Base-by-base conservation (phyloP, 202 grass and related monocot species). In the Hordeum pubiflorum region DNA sequence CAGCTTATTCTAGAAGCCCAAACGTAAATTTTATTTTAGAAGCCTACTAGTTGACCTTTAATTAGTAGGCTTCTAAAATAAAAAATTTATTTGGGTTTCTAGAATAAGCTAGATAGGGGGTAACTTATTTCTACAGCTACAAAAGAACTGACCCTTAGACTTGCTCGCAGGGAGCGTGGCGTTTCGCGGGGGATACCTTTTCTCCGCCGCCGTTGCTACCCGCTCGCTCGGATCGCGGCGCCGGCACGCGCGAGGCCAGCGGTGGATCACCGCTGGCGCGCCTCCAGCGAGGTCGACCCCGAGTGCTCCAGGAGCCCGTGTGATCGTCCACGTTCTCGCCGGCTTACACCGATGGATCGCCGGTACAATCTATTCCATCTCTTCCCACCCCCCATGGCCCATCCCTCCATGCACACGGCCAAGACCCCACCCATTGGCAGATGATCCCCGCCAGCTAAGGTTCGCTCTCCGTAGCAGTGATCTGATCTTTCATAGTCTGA, bases 311-410 rank as follows among this genome's bases (percentile, higher is more conserved):
- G 17, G 31, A 60, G 12, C 62, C 61, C 23, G 9, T 58, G 18
- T 17, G 23, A 12, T 12, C 33, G 43, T 18, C 44, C 36, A 36
- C 15, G 37, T 61, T 52, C 3, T 40, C 79, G 22, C 34, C 24
- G 2, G 33, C 41, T 34, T 24, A 12, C 32, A 14, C 41, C 14
- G 33, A 31, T 22, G 54, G 27, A 22, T 71, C 43, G 9, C 57
- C 62, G 77, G 77, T 88, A 80, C 13, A 39, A 21, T 56, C 32
- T 64, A 10, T 39, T 52, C 11, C 13, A 23, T 75, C 79, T 22
- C 11, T 52, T 11, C 40, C 38, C 38, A 58, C 3, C 33, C 61
- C 24, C 62, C 27, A 36, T 37, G 76, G 11, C 12, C 36, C 20
- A 69, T 69, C 6, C 38, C n/a, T 20, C 39, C 13, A 70, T 44